Percentiles rank a stretch among this genome's conserved stretches.
phyloP scores from a whole-genome alignment of 345 rosid genomes.

The Xanthoceras sorbifolium region DNA sequence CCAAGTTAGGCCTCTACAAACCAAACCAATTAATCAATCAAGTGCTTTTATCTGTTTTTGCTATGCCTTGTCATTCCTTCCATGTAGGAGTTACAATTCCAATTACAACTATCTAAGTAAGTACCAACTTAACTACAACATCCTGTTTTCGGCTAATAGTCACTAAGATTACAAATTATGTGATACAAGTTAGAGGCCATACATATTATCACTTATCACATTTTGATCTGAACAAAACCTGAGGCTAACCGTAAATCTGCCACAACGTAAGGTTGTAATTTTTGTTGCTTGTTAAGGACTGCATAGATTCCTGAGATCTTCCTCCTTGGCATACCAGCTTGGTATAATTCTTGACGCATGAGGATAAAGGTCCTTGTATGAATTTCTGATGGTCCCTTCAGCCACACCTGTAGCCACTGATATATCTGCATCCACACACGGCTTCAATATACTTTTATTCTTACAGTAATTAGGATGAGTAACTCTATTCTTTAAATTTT shows the following conservation, averaged over 20 bases:
- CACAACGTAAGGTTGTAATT: not conserved
- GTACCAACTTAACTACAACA: not conserved
- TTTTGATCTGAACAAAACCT: not conserved
- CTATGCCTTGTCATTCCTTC: too few relatives aligned
- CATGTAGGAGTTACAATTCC: too few relatives aligned
- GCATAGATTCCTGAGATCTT: constrained; percentile 26
- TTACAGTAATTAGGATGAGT: not conserved
- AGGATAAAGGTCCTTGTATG: constrained; percentile 28
- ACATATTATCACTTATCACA: not conserved
- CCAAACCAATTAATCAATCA: too few relatives aligned
- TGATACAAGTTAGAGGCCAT: not conserved
- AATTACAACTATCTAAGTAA: not conserved
- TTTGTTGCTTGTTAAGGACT: constrained; percentile 13
- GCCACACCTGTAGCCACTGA: constrained; percentile 28
- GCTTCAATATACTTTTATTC: not conserved
- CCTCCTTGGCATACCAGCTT: constrained; percentile 33
- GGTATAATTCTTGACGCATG: constrained; percentile 25
- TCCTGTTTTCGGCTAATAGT: too few relatives aligned
- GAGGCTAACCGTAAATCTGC: not conserved
- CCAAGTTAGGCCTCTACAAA: too few relatives aligned
- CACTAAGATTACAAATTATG: not conserved
- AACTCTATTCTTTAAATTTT: not conserved
- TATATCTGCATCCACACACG: constrained; percentile 20
- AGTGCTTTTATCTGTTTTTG: too few relatives aligned
- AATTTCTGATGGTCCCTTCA: constrained; percentile 29